phyloP scores from a whole-genome alignment of 2,329 filamentous ascomycete genomes.

The Colletotrichum somersetense region DNA sequence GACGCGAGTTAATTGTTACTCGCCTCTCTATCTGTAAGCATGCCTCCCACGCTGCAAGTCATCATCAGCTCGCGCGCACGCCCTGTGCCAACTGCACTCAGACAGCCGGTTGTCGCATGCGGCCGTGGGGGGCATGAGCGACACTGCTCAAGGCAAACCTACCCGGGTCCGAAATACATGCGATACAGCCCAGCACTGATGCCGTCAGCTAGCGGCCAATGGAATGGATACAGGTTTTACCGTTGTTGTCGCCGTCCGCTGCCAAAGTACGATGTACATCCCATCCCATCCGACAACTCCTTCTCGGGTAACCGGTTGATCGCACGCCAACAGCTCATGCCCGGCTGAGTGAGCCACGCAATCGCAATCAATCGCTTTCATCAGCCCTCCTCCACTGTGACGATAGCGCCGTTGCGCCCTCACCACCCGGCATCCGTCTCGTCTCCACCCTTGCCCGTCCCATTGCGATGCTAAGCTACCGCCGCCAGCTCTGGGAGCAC shows the following conservation, averaged over 20 bases:
- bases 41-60: not conserved
- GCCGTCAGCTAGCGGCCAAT: constrained; percentile 1
- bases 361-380: constrained; percentile 18
- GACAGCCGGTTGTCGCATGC: constrained; percentile 36
- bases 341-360: constrained; percentile 1
- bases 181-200: not conserved
- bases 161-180: not conserved
- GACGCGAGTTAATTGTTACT: not conserved
- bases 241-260: not conserved
- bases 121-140: constrained; percentile 32
- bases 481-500: constrained; percentile 4
- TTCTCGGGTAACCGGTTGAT: not conserved
- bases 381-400: constrained; percentile 26
- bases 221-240: not conserved
- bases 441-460: constrained; percentile 26
- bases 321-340: not conserved
- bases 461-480: constrained; percentile 12
- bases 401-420: constrained; percentile 26
- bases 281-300: not conserved
- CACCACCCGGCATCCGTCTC: constrained; percentile 1
- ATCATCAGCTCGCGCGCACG: constrained; percentile 5
- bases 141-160: constrained; percentile 16
- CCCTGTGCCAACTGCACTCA: constrained; percentile 35
- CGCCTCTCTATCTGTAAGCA: constrained; percentile 1
- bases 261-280: not conserved